Evolutionary conservation across 768 basidiomycete species (phyloP).

Genomic region (Amanita jacksonii): DNA sequence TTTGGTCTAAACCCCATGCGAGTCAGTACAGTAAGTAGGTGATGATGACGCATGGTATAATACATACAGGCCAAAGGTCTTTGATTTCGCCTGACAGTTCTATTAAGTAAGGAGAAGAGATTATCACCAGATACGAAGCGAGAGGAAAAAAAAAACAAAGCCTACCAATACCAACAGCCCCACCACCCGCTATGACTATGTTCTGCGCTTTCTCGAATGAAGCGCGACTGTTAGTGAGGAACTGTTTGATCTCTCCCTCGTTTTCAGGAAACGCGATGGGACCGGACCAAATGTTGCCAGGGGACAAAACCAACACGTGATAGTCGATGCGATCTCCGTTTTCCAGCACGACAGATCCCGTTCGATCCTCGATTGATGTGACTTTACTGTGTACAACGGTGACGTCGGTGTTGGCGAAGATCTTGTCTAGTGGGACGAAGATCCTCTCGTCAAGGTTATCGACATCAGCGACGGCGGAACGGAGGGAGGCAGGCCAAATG

Average conservation of each 20-base stretch:
- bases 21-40: neutral
- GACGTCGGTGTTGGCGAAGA: constrained; percentile 35
- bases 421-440: constrained; percentile 37
- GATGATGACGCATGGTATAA: neutral
- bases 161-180: constrained; percentile 28
- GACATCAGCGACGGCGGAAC: constrained; percentile 35
- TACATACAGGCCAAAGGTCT: constrained; percentile 21
- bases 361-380: constrained; percentile 17
- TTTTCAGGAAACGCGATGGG: constrained; percentile 23
- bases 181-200: constrained; percentile 32
- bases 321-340: constrained; percentile 36
- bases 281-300: constrained; percentile 41
- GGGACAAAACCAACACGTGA: constrained; percentile 45
- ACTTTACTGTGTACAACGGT: constrained; percentile 28
- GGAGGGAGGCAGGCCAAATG: constrained; percentile 37
- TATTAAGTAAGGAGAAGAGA: constrained; percentile 1
- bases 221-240: constrained; percentile 11
- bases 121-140: too few species aligned
- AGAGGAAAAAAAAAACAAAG: constrained; percentile 7
- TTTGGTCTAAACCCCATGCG: constrained; percentile 22
- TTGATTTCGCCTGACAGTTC: constrained; percentile 23
- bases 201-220: constrained; percentile 25
- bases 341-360: constrained; percentile 38
- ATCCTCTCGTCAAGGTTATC: constrained; percentile 21
- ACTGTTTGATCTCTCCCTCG: constrained; percentile 15